phyloP scores from a whole-genome alignment of 768 basidiomycete genomes.

The Paxillus ammoniavirescens region DNA sequence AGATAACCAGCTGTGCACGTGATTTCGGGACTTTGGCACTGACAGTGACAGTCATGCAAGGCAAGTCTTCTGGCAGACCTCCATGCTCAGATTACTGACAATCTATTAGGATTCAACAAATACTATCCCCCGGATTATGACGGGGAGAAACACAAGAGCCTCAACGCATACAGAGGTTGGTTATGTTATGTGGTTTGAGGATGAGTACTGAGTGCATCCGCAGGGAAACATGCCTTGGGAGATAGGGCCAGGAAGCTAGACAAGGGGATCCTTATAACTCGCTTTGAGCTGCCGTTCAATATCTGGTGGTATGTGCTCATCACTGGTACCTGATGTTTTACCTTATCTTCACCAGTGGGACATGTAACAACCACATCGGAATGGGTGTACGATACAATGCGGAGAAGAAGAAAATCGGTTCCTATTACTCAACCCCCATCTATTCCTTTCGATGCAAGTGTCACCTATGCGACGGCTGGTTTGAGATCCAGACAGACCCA shows the following conservation, averaged over 20 bases:
- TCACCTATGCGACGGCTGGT: conserved; percentile 94
- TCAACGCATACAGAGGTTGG: conserved; percentile 70
- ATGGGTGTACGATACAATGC: conserved; percentile 99
- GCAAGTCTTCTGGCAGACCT: conserved; percentile 21
- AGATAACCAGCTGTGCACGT: conserved; percentile 9
- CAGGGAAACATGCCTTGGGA: conserved; percentile 92
- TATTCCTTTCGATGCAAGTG: conserved; percentile 97
- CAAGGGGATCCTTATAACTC: conserved; percentile 91
- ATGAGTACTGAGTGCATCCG: neutral
- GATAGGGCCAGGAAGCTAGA: conserved; percentile 94
- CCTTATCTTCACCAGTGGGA: conserved; percentile 52
- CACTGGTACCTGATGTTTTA: conserved; percentile 1
- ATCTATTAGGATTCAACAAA: conserved; percentile 62
- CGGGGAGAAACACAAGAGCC: conserved; percentile 64
- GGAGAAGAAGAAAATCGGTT: conserved; percentile 95
- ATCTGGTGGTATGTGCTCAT: conserved; percentile 79
- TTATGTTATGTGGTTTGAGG: neutral
- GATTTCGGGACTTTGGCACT: neutral
- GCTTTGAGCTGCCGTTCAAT: conserved; percentile 96
- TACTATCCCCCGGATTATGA: conserved; percentile 81
- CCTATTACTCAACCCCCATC: conserved; percentile 93
- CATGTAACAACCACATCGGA: conserved; percentile 95
- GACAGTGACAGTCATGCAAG: conserved; percentile 38
- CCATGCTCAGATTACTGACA: conserved; percentile 5
- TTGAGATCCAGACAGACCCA: conserved; percentile 96